phyloP scores from a whole-genome alignment of 1,284 basidiomycete genomes.

The Ustilago nuda region DNA sequence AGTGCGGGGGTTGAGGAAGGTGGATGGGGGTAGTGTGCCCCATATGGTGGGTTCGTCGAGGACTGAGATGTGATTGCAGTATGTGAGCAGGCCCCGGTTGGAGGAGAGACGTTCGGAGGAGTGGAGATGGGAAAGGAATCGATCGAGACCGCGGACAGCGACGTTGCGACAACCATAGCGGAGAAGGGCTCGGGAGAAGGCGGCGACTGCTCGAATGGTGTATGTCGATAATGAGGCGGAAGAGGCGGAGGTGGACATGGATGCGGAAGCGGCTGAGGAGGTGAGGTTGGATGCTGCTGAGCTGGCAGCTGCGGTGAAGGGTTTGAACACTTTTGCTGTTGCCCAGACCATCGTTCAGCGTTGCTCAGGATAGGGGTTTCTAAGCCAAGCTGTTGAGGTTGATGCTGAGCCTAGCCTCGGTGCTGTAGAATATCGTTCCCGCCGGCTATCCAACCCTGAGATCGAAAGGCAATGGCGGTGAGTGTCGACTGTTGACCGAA shows the following conservation, averaged over 20 bases:
- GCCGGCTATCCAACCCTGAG: not conserved
- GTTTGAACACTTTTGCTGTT: conserved; percentile 26
- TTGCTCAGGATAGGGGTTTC: not conserved
- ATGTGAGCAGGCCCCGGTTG: conserved; percentile 60
- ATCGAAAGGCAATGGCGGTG: not conserved
- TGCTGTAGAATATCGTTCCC: too few relatives aligned
- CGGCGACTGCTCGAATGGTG: conserved; percentile 51
- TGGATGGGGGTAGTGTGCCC: conserved; percentile 50
- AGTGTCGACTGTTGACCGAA: not conserved
- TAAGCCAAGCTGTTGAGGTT: too few relatives aligned
- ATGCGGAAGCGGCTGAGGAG: conserved; percentile 3
- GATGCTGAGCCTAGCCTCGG: too few relatives aligned
- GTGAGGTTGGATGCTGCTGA: conserved; percentile 1
- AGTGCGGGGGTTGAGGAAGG: conserved; percentile 68
- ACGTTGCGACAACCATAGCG: conserved; percentile 56
- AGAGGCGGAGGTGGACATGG: conserved; percentile 19
- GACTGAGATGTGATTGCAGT: conserved; percentile 67
- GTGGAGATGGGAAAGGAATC: conserved; percentile 50
- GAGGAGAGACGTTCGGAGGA: conserved; percentile 38
- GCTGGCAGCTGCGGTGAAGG: conserved; percentile 26
- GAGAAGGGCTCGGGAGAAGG: conserved; percentile 51
- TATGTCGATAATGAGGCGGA: conserved; percentile 25
- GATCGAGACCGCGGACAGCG: conserved; percentile 55
- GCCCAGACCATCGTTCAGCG: conserved; percentile 22
- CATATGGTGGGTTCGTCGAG: conserved; percentile 65